Percentiles rank a stretch among this genome's conserved stretches.
Evolutionary conservation across 2,329 filamentous ascomycete species (phyloP).

Genomic region (Diaporthe longicolla): DNA sequence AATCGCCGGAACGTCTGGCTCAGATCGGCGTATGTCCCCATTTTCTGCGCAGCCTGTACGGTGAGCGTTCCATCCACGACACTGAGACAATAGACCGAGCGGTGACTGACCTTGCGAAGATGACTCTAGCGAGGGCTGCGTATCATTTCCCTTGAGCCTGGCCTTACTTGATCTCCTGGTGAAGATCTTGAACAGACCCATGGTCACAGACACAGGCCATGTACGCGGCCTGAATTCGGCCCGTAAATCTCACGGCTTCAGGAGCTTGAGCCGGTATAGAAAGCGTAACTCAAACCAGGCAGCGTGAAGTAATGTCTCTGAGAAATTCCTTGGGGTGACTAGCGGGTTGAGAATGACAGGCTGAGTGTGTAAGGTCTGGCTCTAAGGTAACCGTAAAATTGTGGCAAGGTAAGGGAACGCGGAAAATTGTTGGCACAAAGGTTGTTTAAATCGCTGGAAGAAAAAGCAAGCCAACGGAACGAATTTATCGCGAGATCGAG

Average conservation of each 20-base stretch:
- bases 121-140: background rate
- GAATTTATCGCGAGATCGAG: background rate
- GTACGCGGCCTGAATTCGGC: background rate
- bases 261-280: background rate
- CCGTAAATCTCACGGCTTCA: background rate
- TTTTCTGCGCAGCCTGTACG: background rate
- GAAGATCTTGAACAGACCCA: conserved; percentile 55
- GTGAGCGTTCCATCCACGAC: conserved; percentile 4
- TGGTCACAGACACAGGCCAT: conserved; percentile 44
- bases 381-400: background rate
- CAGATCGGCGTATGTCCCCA: conserved; percentile 41
- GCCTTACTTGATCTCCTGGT: conserved; percentile 49
- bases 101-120: conserved; percentile 30
- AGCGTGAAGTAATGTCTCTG: background rate
- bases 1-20: conserved; percentile 42
- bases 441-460: conserved; percentile 5
- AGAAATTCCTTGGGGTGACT: background rate
- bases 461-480: conserved; percentile 5
- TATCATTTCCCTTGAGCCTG: conserved; percentile 20
- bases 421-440: conserved; percentile 11
- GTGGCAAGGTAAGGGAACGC: background rate
- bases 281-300: background rate
- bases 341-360: background rate
- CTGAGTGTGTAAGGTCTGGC: background rate
- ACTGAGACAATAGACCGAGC: background rate